These are phyloP conservation scores for Gnomoniopsis smithogilvyi DNA, from an alignment of 2,329 filamentous ascomycete species.

Conservation along the genomic window DNA sequence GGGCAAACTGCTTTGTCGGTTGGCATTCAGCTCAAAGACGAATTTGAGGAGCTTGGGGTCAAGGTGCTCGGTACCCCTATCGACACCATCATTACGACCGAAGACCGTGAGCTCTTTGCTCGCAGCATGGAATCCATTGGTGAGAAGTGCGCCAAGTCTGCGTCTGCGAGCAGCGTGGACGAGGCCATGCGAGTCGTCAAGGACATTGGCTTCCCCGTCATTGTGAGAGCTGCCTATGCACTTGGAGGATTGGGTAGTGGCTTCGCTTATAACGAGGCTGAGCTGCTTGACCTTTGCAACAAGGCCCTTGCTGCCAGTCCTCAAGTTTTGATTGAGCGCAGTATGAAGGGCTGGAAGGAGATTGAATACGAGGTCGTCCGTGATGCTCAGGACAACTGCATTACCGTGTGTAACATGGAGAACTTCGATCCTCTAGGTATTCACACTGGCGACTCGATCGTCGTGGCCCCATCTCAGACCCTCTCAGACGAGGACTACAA, in stretches of 20 bases:
- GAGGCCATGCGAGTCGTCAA: constrained; percentile 88
- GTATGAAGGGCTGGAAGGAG: constrained; percentile 99
- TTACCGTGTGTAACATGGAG: constrained; percentile 98
- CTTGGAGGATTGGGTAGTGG: constrained; percentile 93
- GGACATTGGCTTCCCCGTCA: constrained; percentile 92
- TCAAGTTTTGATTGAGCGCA: constrained; percentile 93
- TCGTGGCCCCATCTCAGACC: constrained; percentile 95
- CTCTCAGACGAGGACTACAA: constrained; percentile 98
- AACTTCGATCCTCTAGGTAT: constrained; percentile 98
- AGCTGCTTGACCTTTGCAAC: constrained; percentile 84
- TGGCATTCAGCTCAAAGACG: constrained; percentile 95
- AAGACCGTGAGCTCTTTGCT: constrained; percentile 95
- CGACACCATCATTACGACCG: constrained; percentile 96
- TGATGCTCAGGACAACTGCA: constrained; percentile 97
- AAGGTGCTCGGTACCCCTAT: constrained; percentile 95
- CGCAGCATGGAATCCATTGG: constrained; percentile 98
- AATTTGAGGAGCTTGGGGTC: constrained; percentile 89
- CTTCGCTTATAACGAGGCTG: constrained; percentile 82
- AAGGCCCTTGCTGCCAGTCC: constrained; percentile 94
- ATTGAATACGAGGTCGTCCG: constrained; percentile 98
- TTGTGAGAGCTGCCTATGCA: constrained; percentile 93
- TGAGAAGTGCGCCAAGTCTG: constrained; percentile 97
- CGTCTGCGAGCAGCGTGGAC: constrained; percentile 82
- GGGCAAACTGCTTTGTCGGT: constrained; percentile 96
- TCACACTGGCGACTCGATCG: constrained; percentile 97